A percentile compares a stretch with the other conserved stretches of the same genome.
These are phyloP conservation scores for Leccinum variicolor DNA, from an alignment of 768 basidiomycete genomes.

Conservation along the genomic window DNA sequence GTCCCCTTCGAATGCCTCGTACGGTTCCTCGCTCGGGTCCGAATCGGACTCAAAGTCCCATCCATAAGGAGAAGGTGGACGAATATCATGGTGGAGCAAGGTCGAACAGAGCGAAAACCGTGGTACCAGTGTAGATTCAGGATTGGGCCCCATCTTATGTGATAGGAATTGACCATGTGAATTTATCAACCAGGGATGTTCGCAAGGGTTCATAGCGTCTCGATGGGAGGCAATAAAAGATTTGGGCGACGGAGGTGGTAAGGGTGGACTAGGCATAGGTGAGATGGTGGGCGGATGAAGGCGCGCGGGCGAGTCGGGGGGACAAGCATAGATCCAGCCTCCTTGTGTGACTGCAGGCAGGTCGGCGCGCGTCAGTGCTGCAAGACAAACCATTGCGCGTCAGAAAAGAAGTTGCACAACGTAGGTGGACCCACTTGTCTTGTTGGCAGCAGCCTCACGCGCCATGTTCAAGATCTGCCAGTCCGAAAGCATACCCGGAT, in stretches of 20 bases:
- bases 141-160: slow-evolving; percentile 43
- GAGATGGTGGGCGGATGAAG: slow-evolving; percentile 31
- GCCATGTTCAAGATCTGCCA: slow-evolving; percentile 23
- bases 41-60: slow-evolving; percentile 41
- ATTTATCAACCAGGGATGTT: slow-evolving; percentile 31
- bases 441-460: slow-evolving; percentile 26
- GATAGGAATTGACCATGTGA: slow-evolving; percentile 54
- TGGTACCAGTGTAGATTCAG: slow-evolving; percentile 42
- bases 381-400: not conserved
- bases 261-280: not conserved
- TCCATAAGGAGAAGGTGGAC: slow-evolving; percentile 43
- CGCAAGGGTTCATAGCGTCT: slow-evolving; percentile 37
- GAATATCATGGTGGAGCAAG: slow-evolving; percentile 53
- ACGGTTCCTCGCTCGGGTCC: too few relatives aligned
- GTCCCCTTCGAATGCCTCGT: slow-evolving; percentile 42
- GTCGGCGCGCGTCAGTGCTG: slow-evolving; percentile 28
- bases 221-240: slow-evolving; percentile 37
- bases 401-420: not conserved
- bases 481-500: slow-evolving; percentile 25
- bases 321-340: slow-evolving; percentile 24
- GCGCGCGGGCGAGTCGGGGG: slow-evolving; percentile 24
- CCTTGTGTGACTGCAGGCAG: slow-evolving; percentile 32
- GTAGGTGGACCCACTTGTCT: slow-evolving; percentile 19
- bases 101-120: slow-evolving; percentile 54
- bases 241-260: slow-evolving; percentile 1